A percentile compares a stretch with the other conserved stretches of the same genome.
Evolutionary conservation across 805 yeast genomes (phyloP).

Genomic region (Candida saitoana): DNA sequence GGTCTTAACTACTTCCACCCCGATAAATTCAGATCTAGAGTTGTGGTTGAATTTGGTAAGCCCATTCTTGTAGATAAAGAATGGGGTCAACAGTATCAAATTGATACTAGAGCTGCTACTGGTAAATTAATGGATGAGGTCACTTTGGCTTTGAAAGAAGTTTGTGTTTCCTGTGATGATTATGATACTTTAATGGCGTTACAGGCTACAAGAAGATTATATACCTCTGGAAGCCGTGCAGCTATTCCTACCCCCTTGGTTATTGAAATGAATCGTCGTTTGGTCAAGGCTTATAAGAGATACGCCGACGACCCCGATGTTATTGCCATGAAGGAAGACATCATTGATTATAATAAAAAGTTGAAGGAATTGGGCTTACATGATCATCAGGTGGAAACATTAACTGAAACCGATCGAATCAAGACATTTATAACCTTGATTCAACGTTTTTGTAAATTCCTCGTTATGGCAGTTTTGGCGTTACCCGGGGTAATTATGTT

Average conservation of each 20-base stretch:
- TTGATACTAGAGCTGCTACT: slow-evolving; percentile 25
- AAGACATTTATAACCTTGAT: slow-evolving; percentile 21
- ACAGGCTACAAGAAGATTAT: slow-evolving; percentile 41
- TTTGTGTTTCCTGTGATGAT: slow-evolving; percentile 39
- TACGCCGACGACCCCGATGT: slow-evolving; percentile 33
- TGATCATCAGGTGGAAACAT: slow-evolving; percentile 38
- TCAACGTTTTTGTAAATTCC: slow-evolving; percentile 23
- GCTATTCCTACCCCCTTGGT: slow-evolving; percentile 38
- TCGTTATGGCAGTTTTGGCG: slow-evolving; percentile 28
- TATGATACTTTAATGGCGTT: slow-evolving; percentile 40
- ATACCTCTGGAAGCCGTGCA: slow-evolving; percentile 30
- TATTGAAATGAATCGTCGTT: slow-evolving; percentile 38
- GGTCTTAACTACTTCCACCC: slow-evolving; percentile 43
- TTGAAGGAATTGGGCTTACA: slow-evolving; percentile 31
- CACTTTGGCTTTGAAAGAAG: slow-evolving; percentile 33
- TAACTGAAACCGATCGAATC: slow-evolving; percentile 19
- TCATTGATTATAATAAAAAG: slow-evolving; percentile 30
- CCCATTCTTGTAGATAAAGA: slow-evolving; percentile 32
- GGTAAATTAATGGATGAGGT: slow-evolving; percentile 23
- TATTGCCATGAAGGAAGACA: slow-evolving; percentile 24
- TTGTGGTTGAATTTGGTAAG: slow-evolving; percentile 40
- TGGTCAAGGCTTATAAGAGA: slow-evolving; percentile 33
- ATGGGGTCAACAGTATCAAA: slow-evolving; percentile 24
- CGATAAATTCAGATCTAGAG: slow-evolving; percentile 37
- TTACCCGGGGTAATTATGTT: slow-evolving; percentile 37